These are phyloP conservation scores for Populus hybrid DNA, from an alignment of 441 rosid genomes.

Conservation along the genomic window DNA sequence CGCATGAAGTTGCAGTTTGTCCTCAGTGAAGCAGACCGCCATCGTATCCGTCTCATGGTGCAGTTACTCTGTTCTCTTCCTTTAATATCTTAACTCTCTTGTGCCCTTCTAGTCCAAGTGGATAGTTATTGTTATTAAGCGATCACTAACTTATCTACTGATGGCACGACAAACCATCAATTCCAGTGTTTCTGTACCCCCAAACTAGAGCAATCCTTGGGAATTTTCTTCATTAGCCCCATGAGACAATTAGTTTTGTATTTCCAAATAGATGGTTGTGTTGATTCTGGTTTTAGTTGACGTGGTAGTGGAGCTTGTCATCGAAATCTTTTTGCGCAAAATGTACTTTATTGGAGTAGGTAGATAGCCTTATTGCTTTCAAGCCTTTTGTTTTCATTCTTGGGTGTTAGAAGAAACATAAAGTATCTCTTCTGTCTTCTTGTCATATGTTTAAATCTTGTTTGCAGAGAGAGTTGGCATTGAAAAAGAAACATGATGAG, in stretches of 20 bases:
- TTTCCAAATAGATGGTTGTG: background rate
- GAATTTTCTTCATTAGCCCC: background rate
- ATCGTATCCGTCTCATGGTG: constrained; percentile 66
- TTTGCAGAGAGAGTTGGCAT: constrained; percentile 82
- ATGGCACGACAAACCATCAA: background rate
- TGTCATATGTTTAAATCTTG: constrained; percentile 10
- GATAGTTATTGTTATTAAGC: background rate
- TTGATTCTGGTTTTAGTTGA: background rate
- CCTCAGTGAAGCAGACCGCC: constrained; percentile 81
- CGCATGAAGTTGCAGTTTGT: constrained; percentile 75
- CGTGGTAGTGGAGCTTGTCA: background rate
- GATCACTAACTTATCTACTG: background rate
- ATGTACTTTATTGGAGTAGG: background rate
- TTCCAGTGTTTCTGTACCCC: background rate
- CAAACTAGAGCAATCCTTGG: background rate
- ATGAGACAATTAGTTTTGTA: background rate
- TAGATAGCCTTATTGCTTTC: background rate
- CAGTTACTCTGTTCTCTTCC: background rate
- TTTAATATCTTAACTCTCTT: background rate
- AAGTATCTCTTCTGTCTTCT: background rate
- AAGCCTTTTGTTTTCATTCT: too few species aligned
- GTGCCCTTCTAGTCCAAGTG: background rate
- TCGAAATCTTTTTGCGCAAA: background rate
- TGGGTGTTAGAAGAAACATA: too few species aligned
- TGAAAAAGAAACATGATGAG: constrained; percentile 64